Evolutionary conservation across 768 basidiomycete species (phyloP), one percentile per base, ranked within the genome.

Genomic region (Rhodotorula toruloides): DNA sequence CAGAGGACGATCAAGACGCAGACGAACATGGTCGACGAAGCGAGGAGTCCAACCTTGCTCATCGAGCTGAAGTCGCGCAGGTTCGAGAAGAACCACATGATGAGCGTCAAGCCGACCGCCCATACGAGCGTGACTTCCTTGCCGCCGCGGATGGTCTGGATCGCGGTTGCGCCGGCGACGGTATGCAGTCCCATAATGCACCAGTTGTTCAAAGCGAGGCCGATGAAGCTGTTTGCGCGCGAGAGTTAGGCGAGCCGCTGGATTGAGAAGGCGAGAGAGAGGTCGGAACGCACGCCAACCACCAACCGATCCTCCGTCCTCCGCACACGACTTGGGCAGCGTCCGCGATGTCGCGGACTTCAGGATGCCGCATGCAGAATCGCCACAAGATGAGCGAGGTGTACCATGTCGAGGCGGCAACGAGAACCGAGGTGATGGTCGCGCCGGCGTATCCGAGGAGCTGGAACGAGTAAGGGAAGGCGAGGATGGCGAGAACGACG

Each of bases 1-100:
- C 80, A 76, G 54, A 81, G 78, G 0, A 79, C 76, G 22, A 83
- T 75, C 0, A 82, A 63, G 14, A 81, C 79, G 11, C 81, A 80
- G 52, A 82, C 76, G 37, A 80, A 80, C 82, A 83, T 83, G 0
- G 81, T 82, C 7, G 78, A 77, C 48, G 79, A 80, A 1, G 72
- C 72, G 70, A 82, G 78, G 4, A 77, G 73, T 11, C 81, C 73
- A 34, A 74, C 42, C 4, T 52, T 39, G 0, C 64, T 59, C 54
- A 83, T 76, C 65, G 73, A 76, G 37, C 80, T 74, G 2, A 81
- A 81, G n/a, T 81, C 79, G 14, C 82, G 81, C 2, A 82, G 71
- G 46, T 78, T 77, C 2, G 53, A 56, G 54, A 54, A 43, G 36
- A 71, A 37, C 47, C 54, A 58, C 62, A 71, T 64, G 50, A 70